These are phyloP conservation scores for Erysimum pusillum DNA, from an alignment of 441 rosid species.

Conservation along the genomic window DNA sequence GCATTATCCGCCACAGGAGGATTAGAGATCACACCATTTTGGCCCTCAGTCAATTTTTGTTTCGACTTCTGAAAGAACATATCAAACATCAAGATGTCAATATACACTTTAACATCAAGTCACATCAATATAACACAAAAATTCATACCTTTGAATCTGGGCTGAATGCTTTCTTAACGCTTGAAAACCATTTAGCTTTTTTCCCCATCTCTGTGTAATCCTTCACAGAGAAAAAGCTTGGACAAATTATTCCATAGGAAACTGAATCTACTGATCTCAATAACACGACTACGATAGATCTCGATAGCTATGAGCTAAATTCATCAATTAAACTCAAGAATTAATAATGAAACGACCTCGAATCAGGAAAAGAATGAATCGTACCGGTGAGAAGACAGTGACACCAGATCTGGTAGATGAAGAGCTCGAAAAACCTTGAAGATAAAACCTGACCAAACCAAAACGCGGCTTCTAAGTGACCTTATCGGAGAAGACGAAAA, in stretches of 20 bases:
- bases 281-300: conserved; percentile 33
- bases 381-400: conserved; percentile 35
- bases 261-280: conserved; percentile 8
- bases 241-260: conserved; percentile 2
- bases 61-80: conserved; percentile 60
- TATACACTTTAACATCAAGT: background rate
- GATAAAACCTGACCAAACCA: conserved; percentile 4
- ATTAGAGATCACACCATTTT: conserved; percentile 53
- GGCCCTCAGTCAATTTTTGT: conserved; percentile 64
- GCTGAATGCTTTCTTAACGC: conserved; percentile 84
- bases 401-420: conserved; percentile 45
- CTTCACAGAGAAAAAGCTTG: conserved; percentile 18
- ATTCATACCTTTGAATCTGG: conserved; percentile 71
- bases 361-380: conserved; percentile 7
- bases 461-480: conserved; percentile 13
- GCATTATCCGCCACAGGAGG: conserved; percentile 46
- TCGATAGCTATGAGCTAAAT: conserved; percentile 34
- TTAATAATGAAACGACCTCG: background rate
- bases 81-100: conserved; percentile 28
- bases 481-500: conserved; percentile 42
- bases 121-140: conserved; percentile 9
- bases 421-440: conserved; percentile 23
- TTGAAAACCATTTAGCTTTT: conserved; percentile 94
- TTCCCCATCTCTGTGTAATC: conserved; percentile 72
- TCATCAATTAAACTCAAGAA: conserved; percentile 1